These are phyloP conservation scores for Bisporella sp. DNA, from an alignment of 2,329 filamentous ascomycete species.

Conservation along the genomic window DNA sequence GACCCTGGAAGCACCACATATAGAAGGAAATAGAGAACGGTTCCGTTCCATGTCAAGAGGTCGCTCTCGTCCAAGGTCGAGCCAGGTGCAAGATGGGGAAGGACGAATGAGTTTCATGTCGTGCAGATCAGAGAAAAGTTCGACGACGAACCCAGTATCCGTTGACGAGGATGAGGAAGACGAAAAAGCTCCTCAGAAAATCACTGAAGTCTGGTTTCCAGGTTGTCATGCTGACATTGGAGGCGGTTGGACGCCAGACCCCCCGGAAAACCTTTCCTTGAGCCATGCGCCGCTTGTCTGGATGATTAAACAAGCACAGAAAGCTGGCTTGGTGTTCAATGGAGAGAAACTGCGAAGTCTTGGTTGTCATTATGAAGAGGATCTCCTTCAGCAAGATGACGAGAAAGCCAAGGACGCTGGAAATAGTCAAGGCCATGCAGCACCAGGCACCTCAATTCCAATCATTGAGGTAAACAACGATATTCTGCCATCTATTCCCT, in stretches of 20 bases:
- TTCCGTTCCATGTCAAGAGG: neutral
- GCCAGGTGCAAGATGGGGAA: neutral
- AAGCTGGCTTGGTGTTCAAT: constrained; percentile 49
- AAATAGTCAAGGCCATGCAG: neutral
- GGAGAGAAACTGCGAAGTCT: constrained; percentile 36
- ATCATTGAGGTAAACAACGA: neutral
- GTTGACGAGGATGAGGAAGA: constrained; percentile 25
- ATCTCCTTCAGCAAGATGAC: neutral
- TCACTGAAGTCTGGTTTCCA: constrained; percentile 54
- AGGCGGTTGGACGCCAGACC: constrained; percentile 43
- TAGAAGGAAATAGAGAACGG: neutral
- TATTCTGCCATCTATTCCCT: no score
- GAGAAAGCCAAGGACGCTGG: neutral
- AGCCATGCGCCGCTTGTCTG: constrained; percentile 39
- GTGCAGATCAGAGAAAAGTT: neutral
- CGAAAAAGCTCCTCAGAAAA: constrained; percentile 38
- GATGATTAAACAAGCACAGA: constrained; percentile 52
- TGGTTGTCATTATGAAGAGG: constrained; percentile 2
- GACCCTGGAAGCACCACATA: neutral
- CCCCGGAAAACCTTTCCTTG: constrained; percentile 31
- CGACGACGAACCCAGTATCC: neutral
- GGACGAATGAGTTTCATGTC: neutral
- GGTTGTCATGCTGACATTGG: constrained; percentile 55
- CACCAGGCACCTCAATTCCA: neutral
- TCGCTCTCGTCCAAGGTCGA: neutral